Percentiles rank a stretch among this genome's conserved stretches.
These are phyloP conservation scores for Beverwykella pulmonaria DNA, from an alignment of 495 filamentous ascomycete genomes.

Conservation along the genomic window DNA sequence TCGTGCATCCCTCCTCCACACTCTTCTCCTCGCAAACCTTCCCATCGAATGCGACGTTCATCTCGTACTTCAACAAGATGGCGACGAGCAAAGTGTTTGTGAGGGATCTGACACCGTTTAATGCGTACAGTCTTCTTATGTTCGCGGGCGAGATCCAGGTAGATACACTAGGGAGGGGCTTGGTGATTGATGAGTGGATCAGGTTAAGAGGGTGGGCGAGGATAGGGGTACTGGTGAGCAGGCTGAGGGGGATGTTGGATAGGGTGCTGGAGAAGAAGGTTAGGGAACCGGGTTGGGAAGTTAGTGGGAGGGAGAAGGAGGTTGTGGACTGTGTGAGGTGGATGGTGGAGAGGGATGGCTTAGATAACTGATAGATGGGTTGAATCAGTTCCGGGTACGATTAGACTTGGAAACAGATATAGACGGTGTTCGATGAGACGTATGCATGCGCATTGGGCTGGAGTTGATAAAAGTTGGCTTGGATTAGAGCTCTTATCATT, in stretches of 20 bases:
- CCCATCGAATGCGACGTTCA: conserved; percentile 65
- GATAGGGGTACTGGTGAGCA: conserved; percentile 85
- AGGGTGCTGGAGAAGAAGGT: conserved; percentile 74
- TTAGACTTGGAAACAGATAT: too few relatives aligned
- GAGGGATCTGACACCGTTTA: conserved; percentile 89
- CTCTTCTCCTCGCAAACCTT: conserved; percentile 81
- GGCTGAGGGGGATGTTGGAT: conserved; percentile 84
- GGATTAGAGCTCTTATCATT: too few relatives aligned
- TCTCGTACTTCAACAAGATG: conserved; percentile 90
- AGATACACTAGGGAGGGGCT: conserved; percentile 83
- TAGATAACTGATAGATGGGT: conserved; percentile 56
- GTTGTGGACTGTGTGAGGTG: conserved; percentile 75
- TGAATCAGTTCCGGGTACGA: too few relatives aligned
- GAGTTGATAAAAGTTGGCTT: too few relatives aligned
- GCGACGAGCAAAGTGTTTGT: conserved; percentile 87
- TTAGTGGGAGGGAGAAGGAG: conserved; percentile 55
- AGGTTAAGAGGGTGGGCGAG: conserved; percentile 89
- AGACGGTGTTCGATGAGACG: too few relatives aligned
- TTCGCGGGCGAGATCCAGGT: conserved; percentile 83
- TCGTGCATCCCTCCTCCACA: conserved; percentile 85
- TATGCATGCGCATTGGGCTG: too few relatives aligned
- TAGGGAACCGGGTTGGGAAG: conserved; percentile 68
- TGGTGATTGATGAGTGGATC: conserved; percentile 93
- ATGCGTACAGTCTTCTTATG: conserved; percentile 85
- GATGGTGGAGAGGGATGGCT: conserved; percentile 83